Conservation (phyloP, 2,329 filamentous ascomycete genomes). For the Neurospora sp. region DNA sequence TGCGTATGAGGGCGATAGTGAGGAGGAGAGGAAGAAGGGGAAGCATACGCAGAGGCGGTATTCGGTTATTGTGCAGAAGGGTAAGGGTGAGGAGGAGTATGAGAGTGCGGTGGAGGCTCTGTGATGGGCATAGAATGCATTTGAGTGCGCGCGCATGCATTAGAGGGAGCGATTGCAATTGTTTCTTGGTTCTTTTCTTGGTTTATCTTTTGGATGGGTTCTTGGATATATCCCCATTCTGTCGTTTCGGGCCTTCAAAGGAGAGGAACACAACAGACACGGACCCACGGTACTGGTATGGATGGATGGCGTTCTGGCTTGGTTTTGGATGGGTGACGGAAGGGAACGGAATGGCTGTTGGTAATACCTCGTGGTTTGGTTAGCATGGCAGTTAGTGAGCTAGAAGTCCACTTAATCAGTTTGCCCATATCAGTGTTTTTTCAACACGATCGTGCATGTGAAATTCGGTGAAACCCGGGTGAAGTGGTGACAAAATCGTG, state of each 20-base stretch:
- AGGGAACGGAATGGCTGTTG: not conserved
- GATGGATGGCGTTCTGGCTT: not conserved
- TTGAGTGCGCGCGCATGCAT: not conserved
- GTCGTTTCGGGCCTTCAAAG: not conserved
- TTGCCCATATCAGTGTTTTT: not conserved
- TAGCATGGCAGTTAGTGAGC: not conserved
- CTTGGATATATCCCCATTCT: not conserved
- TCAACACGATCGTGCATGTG: not conserved
- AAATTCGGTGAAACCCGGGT: not conserved
- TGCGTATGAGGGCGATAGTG: constrained; percentile 25
- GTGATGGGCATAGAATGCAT: not conserved
- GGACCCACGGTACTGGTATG: not conserved
- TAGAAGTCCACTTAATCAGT: not conserved
- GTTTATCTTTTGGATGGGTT: not conserved
- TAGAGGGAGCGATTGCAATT: not conserved
- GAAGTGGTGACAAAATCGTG: not conserved
- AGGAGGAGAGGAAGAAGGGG: constrained; percentile 19
- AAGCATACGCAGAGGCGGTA: constrained; percentile 12
- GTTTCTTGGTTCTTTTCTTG: not conserved
- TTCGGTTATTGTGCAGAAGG: constrained; percentile 18
- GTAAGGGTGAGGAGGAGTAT: constrained; percentile 21
- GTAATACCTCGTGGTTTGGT: not conserved
- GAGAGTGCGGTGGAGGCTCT: constrained; percentile 17
- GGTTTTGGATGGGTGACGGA: not conserved
- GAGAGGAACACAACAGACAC: not conserved